A percentile compares a stretch with the other conserved stretches of the same genome.
Evolutionary conservation across 1,284 basidiomycete genomes (phyloP).

Genomic region (Ustilago lituana): DNA sequence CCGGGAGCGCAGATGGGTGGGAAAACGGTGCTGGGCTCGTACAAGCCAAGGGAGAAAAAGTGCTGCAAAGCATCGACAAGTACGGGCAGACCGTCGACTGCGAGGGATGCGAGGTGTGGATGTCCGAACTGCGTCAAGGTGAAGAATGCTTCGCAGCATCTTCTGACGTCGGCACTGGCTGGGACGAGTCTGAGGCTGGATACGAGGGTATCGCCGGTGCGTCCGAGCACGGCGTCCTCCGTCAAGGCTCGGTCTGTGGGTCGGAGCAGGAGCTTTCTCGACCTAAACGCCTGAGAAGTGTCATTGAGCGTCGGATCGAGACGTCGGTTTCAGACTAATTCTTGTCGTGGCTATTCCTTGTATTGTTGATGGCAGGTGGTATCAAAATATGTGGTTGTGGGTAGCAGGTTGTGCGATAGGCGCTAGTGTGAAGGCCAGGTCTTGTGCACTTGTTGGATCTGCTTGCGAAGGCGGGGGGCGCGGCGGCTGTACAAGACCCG

Average conservation of each 20-base stretch:
- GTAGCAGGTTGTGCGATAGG: not conserved
- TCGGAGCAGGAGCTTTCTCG: no score
- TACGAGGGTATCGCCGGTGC: no score
- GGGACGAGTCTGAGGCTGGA: not conserved
- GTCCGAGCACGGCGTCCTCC: no score
- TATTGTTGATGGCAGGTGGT: not conserved
- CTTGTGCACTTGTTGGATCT: no score
- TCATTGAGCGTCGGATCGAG: no score
- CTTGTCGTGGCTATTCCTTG: no score
- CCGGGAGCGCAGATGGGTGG: not conserved
- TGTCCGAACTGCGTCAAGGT: not conserved
- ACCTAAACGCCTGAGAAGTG: no score
- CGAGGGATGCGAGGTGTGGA: not conserved
- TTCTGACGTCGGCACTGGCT: not conserved
- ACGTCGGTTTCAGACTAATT: no score
- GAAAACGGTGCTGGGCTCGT: conserved; percentile 2
- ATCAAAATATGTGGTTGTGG: conserved; percentile 4
- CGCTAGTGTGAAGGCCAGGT: no score
- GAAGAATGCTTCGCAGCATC: not conserved
- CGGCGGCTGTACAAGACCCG: conserved; percentile 33
- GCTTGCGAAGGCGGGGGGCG: no score
- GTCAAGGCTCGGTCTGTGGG: no score
- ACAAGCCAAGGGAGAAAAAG: conserved; percentile 6
- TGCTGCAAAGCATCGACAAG: not conserved
- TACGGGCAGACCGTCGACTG: not conserved